Base-by-base conservation (phyloP, 176 grass and related monocot species). In the Coix lacrymajobi region DNA sequence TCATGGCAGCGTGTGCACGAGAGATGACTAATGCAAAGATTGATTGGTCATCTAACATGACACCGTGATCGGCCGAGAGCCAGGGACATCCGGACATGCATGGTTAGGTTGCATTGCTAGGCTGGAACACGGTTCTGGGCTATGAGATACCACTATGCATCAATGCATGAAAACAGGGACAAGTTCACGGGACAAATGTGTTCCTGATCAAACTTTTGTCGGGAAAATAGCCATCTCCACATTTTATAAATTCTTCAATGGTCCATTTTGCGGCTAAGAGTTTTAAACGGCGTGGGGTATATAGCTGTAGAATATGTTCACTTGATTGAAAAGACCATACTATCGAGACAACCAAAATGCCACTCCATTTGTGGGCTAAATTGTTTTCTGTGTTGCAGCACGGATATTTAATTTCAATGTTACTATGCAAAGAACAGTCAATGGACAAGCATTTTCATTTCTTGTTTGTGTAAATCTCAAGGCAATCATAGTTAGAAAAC, bases 71-170 rank as follows among this genome's bases (percentile, higher is more conserved):
- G 76, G 76, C 24, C 4, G 44, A 38, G 34, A 75, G 31, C 29
- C 28, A 63, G 1, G 39, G 81, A 73, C 66, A 73, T 56, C 56
- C n/a, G n/a, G 56, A 60, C 56, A 26, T 25, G 56, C 56, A 26
- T 25, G 56, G 56, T 60, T 60, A 30, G 45, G 38, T 73, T 84
- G 58, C 75, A 73, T 29, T 66, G 60, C 38, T 88, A 84, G 81
- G 75, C 46, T 79, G 62, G 81, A 89, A 89, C 81, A 80, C 58
- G 87, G 87, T 89, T 89, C 81, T 75, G 76, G 8, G 76, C 76
- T 80, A 89, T 24, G 31, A 89, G 48, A 84, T 80, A 73, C 81
- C 48, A 80, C 48, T 62, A 75, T 75, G 68, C 76, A 80, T 67
- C 48, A 51, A 75, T 62, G 68, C 76, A 69, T 39, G 87, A 85